A percentile compares a stretch with the other conserved stretches of the same genome.
These are phyloP conservation scores for Talaromyces sp. DNA, from an alignment of 2,329 filamentous ascomycete genomes.

Conservation along the genomic window DNA sequence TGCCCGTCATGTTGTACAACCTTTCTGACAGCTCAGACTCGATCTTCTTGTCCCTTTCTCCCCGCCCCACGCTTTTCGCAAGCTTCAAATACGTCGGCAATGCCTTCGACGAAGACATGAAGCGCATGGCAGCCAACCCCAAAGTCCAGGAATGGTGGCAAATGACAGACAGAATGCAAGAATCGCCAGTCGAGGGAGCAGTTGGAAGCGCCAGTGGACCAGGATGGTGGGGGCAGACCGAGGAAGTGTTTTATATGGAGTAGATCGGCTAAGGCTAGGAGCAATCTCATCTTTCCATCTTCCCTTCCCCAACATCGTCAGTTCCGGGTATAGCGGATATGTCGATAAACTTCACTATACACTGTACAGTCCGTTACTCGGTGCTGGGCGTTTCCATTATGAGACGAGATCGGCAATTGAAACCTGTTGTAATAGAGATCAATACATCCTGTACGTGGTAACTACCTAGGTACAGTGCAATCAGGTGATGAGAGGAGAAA, in stretches of 20 bases:
- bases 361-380: neutral
- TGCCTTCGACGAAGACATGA: constrained; percentile 73
- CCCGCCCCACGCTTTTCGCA: constrained; percentile 70
- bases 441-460: neutral
- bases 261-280: neutral
- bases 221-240: constrained; percentile 38
- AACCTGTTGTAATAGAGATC: neutral
- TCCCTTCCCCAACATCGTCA: neutral
- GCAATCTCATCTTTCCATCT: neutral
- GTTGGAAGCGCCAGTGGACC: constrained; percentile 34
- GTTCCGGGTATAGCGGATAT: neutral
- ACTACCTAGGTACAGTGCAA: neutral
- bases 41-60: constrained; percentile 59
- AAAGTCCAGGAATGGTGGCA: constrained; percentile 77
- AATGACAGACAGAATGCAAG: constrained; percentile 71
- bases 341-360: neutral
- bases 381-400: neutral
- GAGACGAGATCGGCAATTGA: neutral
- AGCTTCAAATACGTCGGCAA: constrained; percentile 76
- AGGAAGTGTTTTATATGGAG: constrained; percentile 38
- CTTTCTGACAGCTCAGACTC: constrained; percentile 53
- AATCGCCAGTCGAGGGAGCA: constrained; percentile 34
- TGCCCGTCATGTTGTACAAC: neutral
- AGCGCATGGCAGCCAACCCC: constrained; percentile 68
- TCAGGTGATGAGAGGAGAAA: constrained; percentile 8